Conservation (phyloP, 495 filamentous ascomycete genomes). For the Hypoxylon rickii region DNA sequence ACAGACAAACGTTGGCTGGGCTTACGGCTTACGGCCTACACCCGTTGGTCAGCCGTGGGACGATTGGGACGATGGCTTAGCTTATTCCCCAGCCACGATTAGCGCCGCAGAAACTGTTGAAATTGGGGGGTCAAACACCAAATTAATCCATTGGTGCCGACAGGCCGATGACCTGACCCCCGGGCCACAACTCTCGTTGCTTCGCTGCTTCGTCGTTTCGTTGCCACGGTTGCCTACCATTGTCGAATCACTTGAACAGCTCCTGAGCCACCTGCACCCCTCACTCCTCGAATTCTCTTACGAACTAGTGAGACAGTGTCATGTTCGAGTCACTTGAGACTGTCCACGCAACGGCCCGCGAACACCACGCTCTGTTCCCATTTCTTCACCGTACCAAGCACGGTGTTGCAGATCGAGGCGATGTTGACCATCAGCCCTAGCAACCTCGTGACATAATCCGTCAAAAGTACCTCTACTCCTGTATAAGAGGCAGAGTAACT, state of each 20-base stretch:
- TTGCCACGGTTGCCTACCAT: not conserved
- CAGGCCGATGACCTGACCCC: not conserved
- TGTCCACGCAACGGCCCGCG: constrained; percentile 26
- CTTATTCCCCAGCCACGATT: constrained; percentile 23
- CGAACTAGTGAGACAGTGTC: constrained; percentile 23
- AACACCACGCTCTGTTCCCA: not conserved
- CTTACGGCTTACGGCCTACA: not conserved
- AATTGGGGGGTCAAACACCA: constrained; percentile 1
- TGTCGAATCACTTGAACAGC: constrained; percentile 32
- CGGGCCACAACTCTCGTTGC: constrained; percentile 4
- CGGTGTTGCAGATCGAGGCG: constrained; percentile 13
- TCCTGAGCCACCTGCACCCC: constrained; percentile 15
- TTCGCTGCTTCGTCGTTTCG: constrained; percentile 1
- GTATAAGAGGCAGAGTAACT: constrained; percentile 1
- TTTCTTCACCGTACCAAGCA: constrained; percentile 18
- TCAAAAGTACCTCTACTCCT: constrained; percentile 9
- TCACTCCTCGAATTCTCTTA: constrained; percentile 9
- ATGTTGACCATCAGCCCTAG: constrained; percentile 31
- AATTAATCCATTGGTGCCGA: too few species aligned
- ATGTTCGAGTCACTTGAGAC: constrained; percentile 15
- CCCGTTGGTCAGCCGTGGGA: too few species aligned
- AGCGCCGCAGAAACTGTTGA: not conserved
- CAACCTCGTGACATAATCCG: constrained; percentile 23
- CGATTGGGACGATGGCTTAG: constrained; percentile 19
- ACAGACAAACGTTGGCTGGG: not conserved